Conservation (phyloP, 345 rosid species). For the Brassica nigra region DNA sequence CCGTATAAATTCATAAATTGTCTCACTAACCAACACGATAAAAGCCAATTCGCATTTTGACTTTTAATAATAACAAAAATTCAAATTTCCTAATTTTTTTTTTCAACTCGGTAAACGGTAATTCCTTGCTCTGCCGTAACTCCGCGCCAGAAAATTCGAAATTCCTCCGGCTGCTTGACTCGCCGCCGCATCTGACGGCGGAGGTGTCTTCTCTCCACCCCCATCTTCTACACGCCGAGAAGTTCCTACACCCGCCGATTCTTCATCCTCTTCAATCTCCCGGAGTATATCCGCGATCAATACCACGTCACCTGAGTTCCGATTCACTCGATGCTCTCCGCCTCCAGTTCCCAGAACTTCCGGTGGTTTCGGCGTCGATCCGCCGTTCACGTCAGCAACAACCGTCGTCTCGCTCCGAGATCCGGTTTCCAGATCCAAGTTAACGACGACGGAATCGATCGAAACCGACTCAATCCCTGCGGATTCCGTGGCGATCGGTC, state of each 20-base stretch:
- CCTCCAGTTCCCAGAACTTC: background rate
- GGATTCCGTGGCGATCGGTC: background rate
- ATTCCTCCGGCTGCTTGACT: conserved; percentile 32
- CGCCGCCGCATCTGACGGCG: conserved; percentile 2
- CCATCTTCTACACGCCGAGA: conserved; percentile 28
- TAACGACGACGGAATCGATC: conserved; percentile 43
- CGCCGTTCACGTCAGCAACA: conserved; percentile 6
- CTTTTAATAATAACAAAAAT: background rate
- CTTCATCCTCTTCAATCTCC: conserved; percentile 44
- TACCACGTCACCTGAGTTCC: conserved; percentile 44
- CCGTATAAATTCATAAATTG: background rate
- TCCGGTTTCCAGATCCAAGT: conserved; percentile 42
- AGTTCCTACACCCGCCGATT: conserved; percentile 30
- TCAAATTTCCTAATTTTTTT: conserved; percentile 3
- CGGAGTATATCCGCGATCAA: conserved; percentile 52
- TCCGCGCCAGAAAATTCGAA: conserved; percentile 44
- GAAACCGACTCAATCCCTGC: background rate
- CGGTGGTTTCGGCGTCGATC: conserved; percentile 20
- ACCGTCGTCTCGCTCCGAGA: conserved; percentile 35
- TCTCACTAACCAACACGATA: background rate
- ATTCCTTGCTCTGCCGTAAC: conserved; percentile 49
- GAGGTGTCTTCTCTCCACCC: conserved; percentile 37
- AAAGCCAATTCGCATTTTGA: conserved; percentile 26
- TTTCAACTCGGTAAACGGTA: conserved; percentile 33
- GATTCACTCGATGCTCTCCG: conserved; percentile 26